phyloP scores from a whole-genome alignment of 305 asterid species.

The Fraxinus paxiana region DNA sequence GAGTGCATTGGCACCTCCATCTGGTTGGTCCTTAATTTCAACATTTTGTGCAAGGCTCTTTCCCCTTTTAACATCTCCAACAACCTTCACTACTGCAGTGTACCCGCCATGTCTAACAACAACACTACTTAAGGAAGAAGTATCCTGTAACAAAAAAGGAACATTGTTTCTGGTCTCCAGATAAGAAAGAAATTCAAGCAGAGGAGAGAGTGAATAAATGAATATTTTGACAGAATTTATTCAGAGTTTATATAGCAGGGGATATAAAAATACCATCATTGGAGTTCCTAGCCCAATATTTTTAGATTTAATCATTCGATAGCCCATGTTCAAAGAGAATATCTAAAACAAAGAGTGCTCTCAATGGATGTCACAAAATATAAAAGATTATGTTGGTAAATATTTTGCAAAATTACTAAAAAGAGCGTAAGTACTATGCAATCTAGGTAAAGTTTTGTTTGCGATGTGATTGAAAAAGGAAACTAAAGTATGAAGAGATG shows the following conservation, averaged over 20 bases:
- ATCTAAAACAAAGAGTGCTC: background rate
- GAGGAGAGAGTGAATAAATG: slow-evolving; percentile 7
- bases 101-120: slow-evolving; percentile 81
- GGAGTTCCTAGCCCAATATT: background rate
- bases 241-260: background rate
- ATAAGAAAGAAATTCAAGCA: slow-evolving; percentile 6
- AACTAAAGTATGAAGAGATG: background rate
- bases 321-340: background rate
- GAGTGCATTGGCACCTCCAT: slow-evolving; percentile 96
- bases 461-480: background rate
- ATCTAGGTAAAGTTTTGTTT: background rate
- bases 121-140: slow-evolving; percentile 69
- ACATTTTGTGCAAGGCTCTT: slow-evolving; percentile 51
- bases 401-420: background rate
- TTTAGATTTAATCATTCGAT: background rate
- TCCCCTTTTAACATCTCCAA: slow-evolving; percentile 57
- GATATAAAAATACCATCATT: background rate
- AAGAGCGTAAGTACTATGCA: background rate
- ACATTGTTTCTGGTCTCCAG: slow-evolving; percentile 27
- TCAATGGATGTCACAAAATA: background rate
- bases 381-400: slow-evolving; percentile 7
- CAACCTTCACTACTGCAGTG: slow-evolving; percentile 74
- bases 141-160: slow-evolving; percentile 60
- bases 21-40: slow-evolving; percentile 73
- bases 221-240: background rate